Base-by-base conservation (phyloP, 805 yeast species). In the Candida corydali region DNA sequence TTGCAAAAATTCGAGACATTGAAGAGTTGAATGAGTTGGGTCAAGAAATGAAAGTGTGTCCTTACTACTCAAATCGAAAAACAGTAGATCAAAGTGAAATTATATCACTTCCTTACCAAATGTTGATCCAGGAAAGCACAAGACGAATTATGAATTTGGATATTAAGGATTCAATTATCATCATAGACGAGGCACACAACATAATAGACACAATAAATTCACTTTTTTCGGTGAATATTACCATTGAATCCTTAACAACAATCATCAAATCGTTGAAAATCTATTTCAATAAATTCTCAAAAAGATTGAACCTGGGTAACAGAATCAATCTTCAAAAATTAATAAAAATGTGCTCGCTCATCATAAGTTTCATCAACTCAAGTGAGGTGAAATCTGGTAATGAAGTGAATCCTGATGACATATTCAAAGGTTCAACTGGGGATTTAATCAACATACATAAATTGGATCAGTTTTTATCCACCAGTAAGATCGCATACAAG, bases 161-260 rank as follows among this genome's bases (percentile, higher is more conserved):
- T 27, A 50, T 89, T 8, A 70, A 72, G 36, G 73, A 77, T 38
- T 70, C 89, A 1, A 72, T 89, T 2, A 77, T 91, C 0, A 74
- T 91, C 4, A 80, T 89, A 18, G 98, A 89, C 55, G 98, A 89
- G 54, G 97, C 97, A 0, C 98, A 89, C 53, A 89, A 89, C 53
- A 61, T 89, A 29, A 53, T 87, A 19, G 96, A 88, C 46, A 79
- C 89, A 0, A 76, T 89, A 3, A 74, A 81, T 1, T 61, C 82
- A 2, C 62, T 91, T 43, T 73, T 82, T 49, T 86, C 96, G 0
- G 70, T 78, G 2, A 57, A 72, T 3, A 62, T 89, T 0, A 62
- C 82, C 0, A 47, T 65, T 1, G 34, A 46, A 0, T 86, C 83
- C 22, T 61, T 86, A 8, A 28, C 46, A 2, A 29, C 41, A 0